These are phyloP conservation scores for Mycosphaerella sp. DNA, from an alignment of 2,329 filamentous ascomycete genomes.

Conservation along the genomic window DNA sequence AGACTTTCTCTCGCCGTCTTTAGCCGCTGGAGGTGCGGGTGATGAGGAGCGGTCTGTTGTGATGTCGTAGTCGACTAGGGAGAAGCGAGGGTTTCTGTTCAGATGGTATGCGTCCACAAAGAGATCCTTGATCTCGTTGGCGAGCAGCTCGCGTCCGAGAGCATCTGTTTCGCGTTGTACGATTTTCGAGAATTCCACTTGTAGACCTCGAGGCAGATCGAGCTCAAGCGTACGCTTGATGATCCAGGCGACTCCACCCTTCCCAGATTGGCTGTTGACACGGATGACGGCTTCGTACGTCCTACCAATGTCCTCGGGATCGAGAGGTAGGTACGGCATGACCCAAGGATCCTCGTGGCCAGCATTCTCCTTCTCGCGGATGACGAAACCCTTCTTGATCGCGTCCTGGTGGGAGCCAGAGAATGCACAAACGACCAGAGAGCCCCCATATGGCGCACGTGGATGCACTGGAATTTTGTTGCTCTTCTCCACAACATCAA, in stretches of 20 bases:
- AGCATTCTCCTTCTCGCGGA: slow-evolving; percentile 56
- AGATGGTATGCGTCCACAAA: slow-evolving; percentile 87
- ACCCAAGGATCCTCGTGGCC: slow-evolving; percentile 66
- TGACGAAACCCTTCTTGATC: slow-evolving; percentile 81
- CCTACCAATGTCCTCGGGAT: slow-evolving; percentile 86
- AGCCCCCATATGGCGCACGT: slow-evolving; percentile 82
- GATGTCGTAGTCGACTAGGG: slow-evolving; percentile 86
- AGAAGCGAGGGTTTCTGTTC: slow-evolving; percentile 75
- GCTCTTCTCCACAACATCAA: slow-evolving; percentile 82
- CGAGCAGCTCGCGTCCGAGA: slow-evolving; percentile 75
- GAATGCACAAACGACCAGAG: slow-evolving; percentile 88
- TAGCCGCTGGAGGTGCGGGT: slow-evolving; percentile 54
- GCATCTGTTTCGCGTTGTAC: slow-evolving; percentile 77
- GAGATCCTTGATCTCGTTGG: slow-evolving; percentile 76
- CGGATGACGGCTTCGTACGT: slow-evolving; percentile 98
- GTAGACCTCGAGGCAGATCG: slow-evolving; percentile 85
- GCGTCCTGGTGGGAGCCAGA: slow-evolving; percentile 91
- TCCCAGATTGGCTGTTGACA: slow-evolving; percentile 93
- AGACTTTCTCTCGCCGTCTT: slow-evolving; percentile 47
- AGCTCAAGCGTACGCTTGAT: slow-evolving; percentile 83
- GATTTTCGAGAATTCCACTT: slow-evolving; percentile 82
- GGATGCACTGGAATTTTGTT: slow-evolving; percentile 94
- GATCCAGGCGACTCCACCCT: slow-evolving; percentile 91
- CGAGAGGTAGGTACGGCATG: slow-evolving; percentile 86
- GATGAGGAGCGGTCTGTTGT: slow-evolving; percentile 72